phyloP scores from a whole-genome alignment of 768 basidiomycete species.

The Gymnopilus dilepis region DNA sequence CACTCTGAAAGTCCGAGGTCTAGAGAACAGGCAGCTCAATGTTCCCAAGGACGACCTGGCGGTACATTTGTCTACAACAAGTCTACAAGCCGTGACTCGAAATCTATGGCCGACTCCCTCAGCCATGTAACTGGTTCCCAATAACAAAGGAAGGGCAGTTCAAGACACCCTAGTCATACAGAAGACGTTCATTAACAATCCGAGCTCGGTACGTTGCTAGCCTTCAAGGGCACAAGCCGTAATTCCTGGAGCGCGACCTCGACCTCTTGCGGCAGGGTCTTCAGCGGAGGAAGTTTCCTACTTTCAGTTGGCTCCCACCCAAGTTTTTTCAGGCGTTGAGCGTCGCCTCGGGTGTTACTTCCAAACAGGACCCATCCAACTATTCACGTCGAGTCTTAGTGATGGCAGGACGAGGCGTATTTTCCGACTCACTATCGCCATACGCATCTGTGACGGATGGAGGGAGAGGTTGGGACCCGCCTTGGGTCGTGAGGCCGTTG shows the following conservation, averaged over 20 bases:
- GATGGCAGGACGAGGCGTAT: background rate
- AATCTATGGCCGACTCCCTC: too few relatives aligned
- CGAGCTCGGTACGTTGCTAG: too few relatives aligned
- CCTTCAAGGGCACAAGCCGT: too few relatives aligned
- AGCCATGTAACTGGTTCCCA: too few relatives aligned
- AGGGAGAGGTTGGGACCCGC: constrained; percentile 39
- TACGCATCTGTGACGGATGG: constrained; percentile 38
- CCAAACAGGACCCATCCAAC: constrained; percentile 48
- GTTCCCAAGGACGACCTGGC: too few relatives aligned
- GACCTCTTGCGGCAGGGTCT: constrained; percentile 29
- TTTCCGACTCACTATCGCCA: constrained; percentile 40
- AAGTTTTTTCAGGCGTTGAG: constrained; percentile 39
- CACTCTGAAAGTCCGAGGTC: too few relatives aligned
- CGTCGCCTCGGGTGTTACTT: constrained; percentile 40
- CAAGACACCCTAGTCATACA: too few relatives aligned
- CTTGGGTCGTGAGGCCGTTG: constrained; percentile 38
- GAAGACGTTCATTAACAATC: too few relatives aligned
- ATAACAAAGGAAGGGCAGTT: too few relatives aligned
- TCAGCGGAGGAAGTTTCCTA: constrained; percentile 23
- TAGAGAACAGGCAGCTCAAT: too few relatives aligned
- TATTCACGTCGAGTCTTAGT: constrained; percentile 9
- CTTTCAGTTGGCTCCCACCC: constrained; percentile 44
- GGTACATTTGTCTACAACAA: too few relatives aligned
- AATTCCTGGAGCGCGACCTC: constrained; percentile 25
- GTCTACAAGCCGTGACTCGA: too few relatives aligned